Percentiles rank a stretch among this genome's conserved stretches.
Conservation (phyloP, 352 stramenopile species). For the Globisporangium cystogenes region DNA sequence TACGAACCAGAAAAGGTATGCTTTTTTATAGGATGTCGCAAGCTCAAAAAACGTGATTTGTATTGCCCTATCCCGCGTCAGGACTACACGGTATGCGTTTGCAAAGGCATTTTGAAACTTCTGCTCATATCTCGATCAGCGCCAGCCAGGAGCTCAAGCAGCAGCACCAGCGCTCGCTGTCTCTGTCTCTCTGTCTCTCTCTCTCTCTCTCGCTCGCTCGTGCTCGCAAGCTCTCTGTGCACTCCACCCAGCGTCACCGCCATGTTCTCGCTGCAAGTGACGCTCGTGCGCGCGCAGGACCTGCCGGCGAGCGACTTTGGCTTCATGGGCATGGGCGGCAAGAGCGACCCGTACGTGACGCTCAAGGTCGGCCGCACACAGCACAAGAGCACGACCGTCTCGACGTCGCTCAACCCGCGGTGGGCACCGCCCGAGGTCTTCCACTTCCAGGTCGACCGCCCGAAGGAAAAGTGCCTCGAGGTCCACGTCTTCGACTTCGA, state of each 20-base stretch:
- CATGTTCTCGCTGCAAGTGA: constrained; percentile 59
- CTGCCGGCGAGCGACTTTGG: constrained; percentile 53
- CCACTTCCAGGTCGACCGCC: constrained; percentile 58
- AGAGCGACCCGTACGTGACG: constrained; percentile 71
- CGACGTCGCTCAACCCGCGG: constrained; percentile 38
- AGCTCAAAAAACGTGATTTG: too few relatives aligned
- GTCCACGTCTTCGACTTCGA: constrained; percentile 66
- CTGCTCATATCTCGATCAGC: too few relatives aligned
- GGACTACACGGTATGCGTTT: too few relatives aligned
- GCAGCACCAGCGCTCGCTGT: too few relatives aligned
- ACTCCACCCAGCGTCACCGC: neutral
- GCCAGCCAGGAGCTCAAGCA: too few relatives aligned
- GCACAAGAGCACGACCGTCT: constrained; percentile 50
- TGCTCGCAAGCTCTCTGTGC: too few relatives aligned
- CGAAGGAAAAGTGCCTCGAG: constrained; percentile 47
- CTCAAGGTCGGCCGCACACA: constrained; percentile 44
- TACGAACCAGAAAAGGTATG: too few relatives aligned
- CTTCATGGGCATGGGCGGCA: constrained; percentile 65
- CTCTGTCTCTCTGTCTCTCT: too few relatives aligned
- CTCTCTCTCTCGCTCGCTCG: too few relatives aligned
- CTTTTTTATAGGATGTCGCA: too few relatives aligned
- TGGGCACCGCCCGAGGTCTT: constrained; percentile 57
- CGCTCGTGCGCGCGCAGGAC: constrained; percentile 40
- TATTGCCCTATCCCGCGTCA: too few relatives aligned
- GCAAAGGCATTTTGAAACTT: too few relatives aligned